Base-by-base conservation (phyloP, 805 yeast genomes). In the Myxozyma vanderwaltii region DNA sequence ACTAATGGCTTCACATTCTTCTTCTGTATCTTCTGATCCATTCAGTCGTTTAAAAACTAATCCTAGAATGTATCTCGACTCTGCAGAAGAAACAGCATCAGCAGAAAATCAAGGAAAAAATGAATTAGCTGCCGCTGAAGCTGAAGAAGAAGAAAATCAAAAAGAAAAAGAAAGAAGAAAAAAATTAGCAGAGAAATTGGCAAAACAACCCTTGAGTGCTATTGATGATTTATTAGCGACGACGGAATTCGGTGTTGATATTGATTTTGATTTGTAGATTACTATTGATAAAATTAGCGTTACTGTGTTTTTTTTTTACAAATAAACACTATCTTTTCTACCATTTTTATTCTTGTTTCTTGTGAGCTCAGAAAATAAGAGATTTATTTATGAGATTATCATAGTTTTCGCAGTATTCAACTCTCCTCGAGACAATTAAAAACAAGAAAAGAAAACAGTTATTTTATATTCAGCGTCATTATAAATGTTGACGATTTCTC, bases 31-130 rank as follows among this genome's bases (percentile, higher is more conserved):
- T 58, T 78, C 82, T 54, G 82, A 94, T 75, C 98, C 99, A 23
- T 94, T 94, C 74, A 83, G 88, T 66, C 84, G 98, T 72, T 81
- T 94, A 70, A 86, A 89, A 71, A 92, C 98, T 1, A 87, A 85
- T 62, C 89, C 97, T 0, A 83, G 89, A 68, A 83, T 89, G 61
- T 92, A 89, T 74, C 90, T 91, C 58, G 69, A 69, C 54, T 63
- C 74, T 72, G 57, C 75, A 79, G 48, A 83, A 80, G 62, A 79
- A 81, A 45, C 63, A 4, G 47, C 8, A 4, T 12, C 56, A 7
- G 63, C 56, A 17, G 62, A 60, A 63, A 83, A 85, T 65, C 84
- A 81, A 65, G 81, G 79, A 71, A 43, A 48, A 1, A 38, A 36
- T 21, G 56, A 53, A 7, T 15, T 46, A 23, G 54, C 53, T 17